Evolutionary conservation across 805 yeast species (phyloP).

Genomic region (Metschnikowia hibisci): DNA sequence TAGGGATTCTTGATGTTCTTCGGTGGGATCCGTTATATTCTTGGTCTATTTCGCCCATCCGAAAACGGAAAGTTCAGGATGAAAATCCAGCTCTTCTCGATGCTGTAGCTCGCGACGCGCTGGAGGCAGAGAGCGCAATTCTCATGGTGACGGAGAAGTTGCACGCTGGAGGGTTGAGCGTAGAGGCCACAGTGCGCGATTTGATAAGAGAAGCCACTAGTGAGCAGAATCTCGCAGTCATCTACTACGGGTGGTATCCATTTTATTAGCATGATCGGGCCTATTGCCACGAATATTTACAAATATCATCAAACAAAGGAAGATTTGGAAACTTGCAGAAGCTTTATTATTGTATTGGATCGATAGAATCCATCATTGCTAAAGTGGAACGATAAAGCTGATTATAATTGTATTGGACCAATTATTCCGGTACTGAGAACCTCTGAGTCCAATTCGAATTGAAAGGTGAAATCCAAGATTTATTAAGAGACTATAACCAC

Average conservation of each 20-base stretch:
- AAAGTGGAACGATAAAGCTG: too few species aligned
- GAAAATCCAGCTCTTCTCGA: slow-evolving; percentile 19
- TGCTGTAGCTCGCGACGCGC: slow-evolving; percentile 38
- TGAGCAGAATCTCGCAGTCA: slow-evolving; percentile 60
- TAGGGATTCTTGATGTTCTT: slow-evolving; percentile 79
- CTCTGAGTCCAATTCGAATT: too few species aligned
- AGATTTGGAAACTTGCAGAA: not conserved
- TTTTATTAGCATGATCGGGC: slow-evolving; percentile 41
- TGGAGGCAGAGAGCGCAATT: slow-evolving; percentile 80
- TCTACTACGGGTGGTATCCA: slow-evolving; percentile 85
- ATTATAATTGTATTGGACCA: too few species aligned
- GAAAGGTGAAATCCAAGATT: too few species aligned
- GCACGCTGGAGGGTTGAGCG: slow-evolving; percentile 60
- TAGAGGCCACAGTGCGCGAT: slow-evolving; percentile 81
- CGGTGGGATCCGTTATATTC: slow-evolving; percentile 90
- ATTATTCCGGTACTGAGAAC: too few species aligned
- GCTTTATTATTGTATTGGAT: not conserved
- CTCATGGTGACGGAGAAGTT: slow-evolving; percentile 69
- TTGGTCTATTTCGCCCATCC: slow-evolving; percentile 82
- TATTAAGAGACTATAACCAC: too few species aligned
- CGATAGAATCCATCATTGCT: too few species aligned
- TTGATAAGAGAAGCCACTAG: slow-evolving; percentile 74
- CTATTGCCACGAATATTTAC: not conserved
- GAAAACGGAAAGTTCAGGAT: slow-evolving; percentile 52
- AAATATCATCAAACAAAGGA: too few species aligned